Percentiles rank a stretch among this genome's conserved stretches.
phyloP scores from a whole-genome alignment of 2,329 filamentous ascomycete genomes.

The Trichophyton schoenleinii region DNA sequence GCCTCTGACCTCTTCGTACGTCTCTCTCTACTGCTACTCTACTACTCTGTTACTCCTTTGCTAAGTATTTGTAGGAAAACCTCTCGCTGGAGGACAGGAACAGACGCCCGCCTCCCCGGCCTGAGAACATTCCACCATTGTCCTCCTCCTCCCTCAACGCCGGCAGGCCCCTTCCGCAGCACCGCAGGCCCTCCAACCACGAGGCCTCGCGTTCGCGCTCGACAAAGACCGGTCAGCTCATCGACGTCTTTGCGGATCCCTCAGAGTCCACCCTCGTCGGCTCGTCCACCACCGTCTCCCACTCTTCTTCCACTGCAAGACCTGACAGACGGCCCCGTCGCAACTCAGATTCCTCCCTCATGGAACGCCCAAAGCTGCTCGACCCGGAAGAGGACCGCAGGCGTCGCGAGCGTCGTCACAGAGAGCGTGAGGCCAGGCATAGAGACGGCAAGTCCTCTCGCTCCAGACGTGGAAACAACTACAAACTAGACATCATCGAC shows the following conservation, averaged over 20 bases:
- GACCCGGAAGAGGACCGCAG: slow-evolving; percentile 40
- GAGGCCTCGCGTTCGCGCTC: slow-evolving; percentile 16
- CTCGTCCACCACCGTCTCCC: neutral
- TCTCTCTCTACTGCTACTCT: slow-evolving; percentile 13
- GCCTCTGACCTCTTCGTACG: slow-evolving; percentile 48
- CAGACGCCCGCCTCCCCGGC: slow-evolving; percentile 15
- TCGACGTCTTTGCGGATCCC: slow-evolving; percentile 40
- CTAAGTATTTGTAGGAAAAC: slow-evolving; percentile 22
- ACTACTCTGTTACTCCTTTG: neutral
- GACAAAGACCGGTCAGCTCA: slow-evolving; percentile 8
- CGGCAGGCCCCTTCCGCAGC: slow-evolving; percentile 7
- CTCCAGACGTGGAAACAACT: slow-evolving; percentile 26
- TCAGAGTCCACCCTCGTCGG: slow-evolving; percentile 11
- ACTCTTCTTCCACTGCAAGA: slow-evolving; percentile 16
- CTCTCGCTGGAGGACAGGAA: slow-evolving; percentile 24
- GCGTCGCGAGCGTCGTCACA: slow-evolving; percentile 36
- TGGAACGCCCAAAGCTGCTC: slow-evolving; percentile 40
- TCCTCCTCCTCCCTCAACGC: too few relatives aligned
- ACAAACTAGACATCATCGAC: slow-evolving; percentile 73
- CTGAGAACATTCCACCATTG: slow-evolving; percentile 19
- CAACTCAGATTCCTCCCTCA: slow-evolving; percentile 52
- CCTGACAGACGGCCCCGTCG: slow-evolving; percentile 41
- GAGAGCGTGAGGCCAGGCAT: slow-evolving; percentile 37
- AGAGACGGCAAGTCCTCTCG: slow-evolving; percentile 19
- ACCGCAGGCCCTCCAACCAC: slow-evolving; percentile 17